Base-by-base conservation (phyloP, 805 yeast genomes). In the Candida fluviatilis region DNA sequence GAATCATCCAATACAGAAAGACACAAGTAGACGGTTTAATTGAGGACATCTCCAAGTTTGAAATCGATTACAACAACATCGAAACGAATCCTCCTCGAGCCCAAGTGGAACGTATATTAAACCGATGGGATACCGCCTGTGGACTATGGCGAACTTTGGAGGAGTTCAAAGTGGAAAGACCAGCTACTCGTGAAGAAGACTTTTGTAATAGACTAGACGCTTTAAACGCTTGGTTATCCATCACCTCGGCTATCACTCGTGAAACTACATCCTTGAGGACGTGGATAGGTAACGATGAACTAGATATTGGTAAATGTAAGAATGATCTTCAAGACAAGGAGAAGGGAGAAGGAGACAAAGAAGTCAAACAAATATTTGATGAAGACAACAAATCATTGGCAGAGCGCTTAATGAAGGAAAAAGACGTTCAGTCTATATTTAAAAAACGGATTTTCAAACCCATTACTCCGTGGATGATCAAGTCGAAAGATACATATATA, bases 211-310 rank as follows among this genome's bases (percentile, higher is more conserved):
- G 86, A 24, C 62, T 87, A 3, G 89, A 84, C 40, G 91, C 95
- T 1, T 66, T 91, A 39, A 80, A 76, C 27, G 83, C 96, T 0
- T 91, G 97, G 96, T 69, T 76, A 18, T 78, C 88, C 5, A 79
- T 87, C 27, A 78, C 89, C 0, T 75, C 73, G 32, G 84, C 88
- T 1, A 77, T 90, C 15, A 71, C 74, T 33, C 61, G 78, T 25
- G 89, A 83, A 50, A 65, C 81, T 2, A 62, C 69, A 12, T 72
- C 82, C 4, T 62, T 93, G 44, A 73, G 75, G 43, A 59, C 71
- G 31, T 89, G 96, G 96, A 86, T 89, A 4, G 95, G 95, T 3
- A 84, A 84, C 56, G 83, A 78, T 36, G 88, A 82, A 24, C 60
- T 84, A 18, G 93, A 88, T 52, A 77, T 88, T 33, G 58, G 75